Conservation (phyloP, 345 rosid species). For the Carallia brachiata region DNA sequence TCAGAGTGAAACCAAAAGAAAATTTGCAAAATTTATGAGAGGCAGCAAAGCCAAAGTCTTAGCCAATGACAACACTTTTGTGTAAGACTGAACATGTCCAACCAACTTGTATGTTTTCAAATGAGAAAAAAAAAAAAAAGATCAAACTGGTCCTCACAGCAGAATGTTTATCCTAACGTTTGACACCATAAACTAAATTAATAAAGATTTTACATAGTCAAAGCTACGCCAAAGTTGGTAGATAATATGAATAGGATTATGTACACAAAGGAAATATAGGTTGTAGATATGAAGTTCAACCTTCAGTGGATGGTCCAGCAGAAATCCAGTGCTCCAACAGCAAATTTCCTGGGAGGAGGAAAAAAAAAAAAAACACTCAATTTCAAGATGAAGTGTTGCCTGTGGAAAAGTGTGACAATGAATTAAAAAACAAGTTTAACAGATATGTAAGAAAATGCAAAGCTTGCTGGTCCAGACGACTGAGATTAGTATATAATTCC, state of each 20-base stretch:
- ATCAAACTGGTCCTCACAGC: not conserved
- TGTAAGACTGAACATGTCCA: not conserved
- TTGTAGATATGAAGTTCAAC: conserved; percentile 21
- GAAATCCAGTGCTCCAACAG: conserved; percentile 58
- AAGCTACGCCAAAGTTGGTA: no score
- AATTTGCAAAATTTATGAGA: no score
- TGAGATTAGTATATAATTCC: no score
- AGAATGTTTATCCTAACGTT: not conserved
- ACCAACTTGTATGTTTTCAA: not conserved
- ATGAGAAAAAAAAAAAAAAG: not conserved
- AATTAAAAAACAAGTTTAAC: not conserved
- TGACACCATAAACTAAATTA: no score
- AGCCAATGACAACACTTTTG: not conserved
- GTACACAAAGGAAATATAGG: not conserved
- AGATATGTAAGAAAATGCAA: not conserved
- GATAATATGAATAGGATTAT: no score
- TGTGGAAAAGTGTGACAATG: not conserved
- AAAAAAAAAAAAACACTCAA: not conserved
- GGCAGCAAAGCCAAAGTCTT: no score
- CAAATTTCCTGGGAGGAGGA: conserved; percentile 32
- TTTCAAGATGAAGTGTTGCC: not conserved
- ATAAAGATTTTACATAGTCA: no score
- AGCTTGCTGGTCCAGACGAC: no score
- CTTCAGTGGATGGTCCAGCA: conserved; percentile 39
- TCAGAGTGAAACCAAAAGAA: no score